phyloP scores from a whole-genome alignment of 1,284 basidiomycete genomes.

The Chiua sp. region DNA sequence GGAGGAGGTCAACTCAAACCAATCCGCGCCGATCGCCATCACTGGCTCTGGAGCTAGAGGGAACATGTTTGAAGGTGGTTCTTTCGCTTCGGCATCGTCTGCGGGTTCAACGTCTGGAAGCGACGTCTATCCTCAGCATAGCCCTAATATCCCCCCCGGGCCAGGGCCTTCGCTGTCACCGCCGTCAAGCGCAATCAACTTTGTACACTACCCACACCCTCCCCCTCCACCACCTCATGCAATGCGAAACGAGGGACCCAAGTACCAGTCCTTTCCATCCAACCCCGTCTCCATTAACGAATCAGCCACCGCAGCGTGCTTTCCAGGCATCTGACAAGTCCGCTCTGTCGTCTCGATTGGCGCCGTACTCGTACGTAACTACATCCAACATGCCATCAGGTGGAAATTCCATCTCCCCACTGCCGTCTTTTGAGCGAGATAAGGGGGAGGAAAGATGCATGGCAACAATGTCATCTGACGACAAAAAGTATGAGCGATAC shows the following conservation, averaged over 20 bases:
- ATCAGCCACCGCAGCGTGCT: conserved; percentile 39
- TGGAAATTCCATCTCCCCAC: conserved; percentile 32
- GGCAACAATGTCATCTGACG: conserved; percentile 27
- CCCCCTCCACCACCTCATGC: conserved; percentile 28
- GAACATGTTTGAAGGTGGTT: conserved; percentile 51
- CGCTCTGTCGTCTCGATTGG: conserved; percentile 28
- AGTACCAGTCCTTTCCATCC: conserved; percentile 30
- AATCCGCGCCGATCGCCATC: conserved; percentile 45
- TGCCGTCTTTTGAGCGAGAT: conserved; percentile 64
- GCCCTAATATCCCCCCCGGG: conserved; percentile 42
- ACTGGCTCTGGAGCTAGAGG: conserved; percentile 41
- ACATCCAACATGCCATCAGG: conserved; percentile 29
- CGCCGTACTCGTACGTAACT: conserved; percentile 40
- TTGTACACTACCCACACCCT: conserved; percentile 55
- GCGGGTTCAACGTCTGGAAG: conserved; percentile 56
- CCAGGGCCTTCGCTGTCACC: conserved; percentile 66
- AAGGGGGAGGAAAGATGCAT: conserved; percentile 39
- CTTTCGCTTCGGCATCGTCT: conserved; percentile 55
- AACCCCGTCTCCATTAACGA: conserved; percentile 53
- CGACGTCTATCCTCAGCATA: conserved; percentile 57
- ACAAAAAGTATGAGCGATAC: conserved; percentile 37
- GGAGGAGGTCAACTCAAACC: conserved; percentile 38
- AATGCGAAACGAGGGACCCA: conserved; percentile 33
- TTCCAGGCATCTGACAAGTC: conserved; percentile 34
- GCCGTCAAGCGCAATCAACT: conserved; percentile 53